Percentiles rank a stretch among this genome's conserved stretches.
These are phyloP conservation scores for Spathaspora boniae DNA, from an alignment of 805 yeast genomes.

Conservation along the genomic window DNA sequence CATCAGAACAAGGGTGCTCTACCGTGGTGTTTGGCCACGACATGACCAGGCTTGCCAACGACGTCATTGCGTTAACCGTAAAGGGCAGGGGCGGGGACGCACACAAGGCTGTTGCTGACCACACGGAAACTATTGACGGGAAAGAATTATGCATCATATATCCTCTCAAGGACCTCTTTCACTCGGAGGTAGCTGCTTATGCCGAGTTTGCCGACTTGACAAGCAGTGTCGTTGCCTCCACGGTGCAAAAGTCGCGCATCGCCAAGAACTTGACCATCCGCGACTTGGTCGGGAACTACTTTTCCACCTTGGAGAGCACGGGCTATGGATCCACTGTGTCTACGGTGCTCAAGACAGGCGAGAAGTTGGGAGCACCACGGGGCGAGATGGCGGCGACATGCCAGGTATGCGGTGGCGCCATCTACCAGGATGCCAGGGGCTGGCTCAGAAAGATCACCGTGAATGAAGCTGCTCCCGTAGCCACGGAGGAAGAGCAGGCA, in stretches of 20 bases:
- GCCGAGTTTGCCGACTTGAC: constrained; percentile 38
- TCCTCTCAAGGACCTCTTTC: constrained; percentile 75
- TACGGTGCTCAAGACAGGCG: constrained; percentile 87
- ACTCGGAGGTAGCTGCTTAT: constrained; percentile 63
- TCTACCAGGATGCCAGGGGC: constrained; percentile 53
- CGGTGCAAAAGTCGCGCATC: constrained; percentile 32
- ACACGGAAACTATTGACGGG: constrained; percentile 23
- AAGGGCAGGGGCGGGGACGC: constrained; percentile 81
- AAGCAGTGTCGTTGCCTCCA: constrained; percentile 21
- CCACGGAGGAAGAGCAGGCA: constrained; percentile 33
- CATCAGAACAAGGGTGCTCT: constrained; percentile 42
- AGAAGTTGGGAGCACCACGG: constrained; percentile 58
- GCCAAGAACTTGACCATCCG: constrained; percentile 77
- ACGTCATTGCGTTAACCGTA: constrained; percentile 72
- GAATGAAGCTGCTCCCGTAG: constrained; percentile 48
- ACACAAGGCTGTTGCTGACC: constrained; percentile 49
- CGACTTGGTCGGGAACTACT: constrained; percentile 73
- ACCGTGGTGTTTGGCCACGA: constrained; percentile 71
- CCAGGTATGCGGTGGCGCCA: constrained; percentile 50
- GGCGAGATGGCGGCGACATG: constrained; percentile 31
- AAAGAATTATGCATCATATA: constrained; percentile 46
- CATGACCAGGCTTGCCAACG: constrained; percentile 81
- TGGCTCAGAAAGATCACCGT: constrained; percentile 76
- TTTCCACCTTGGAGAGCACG: constrained; percentile 59
- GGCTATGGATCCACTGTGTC: constrained; percentile 88